Conservation (phyloP, 2,329 filamentous ascomycete species). For the Colletotrichum chrysophilum region DNA sequence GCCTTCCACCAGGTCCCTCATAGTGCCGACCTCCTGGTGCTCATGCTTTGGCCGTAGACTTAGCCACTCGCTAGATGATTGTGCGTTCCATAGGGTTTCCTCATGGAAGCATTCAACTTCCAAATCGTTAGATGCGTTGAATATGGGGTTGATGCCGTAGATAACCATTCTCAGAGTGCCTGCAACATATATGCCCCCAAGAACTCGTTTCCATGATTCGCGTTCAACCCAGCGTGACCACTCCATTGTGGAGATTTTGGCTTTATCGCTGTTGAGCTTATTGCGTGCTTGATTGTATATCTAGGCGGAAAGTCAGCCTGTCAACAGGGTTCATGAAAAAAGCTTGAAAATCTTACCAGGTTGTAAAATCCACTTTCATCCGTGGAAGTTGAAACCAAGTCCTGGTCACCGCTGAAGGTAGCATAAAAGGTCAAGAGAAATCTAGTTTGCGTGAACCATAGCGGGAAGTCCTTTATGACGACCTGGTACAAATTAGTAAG, state of each 20-base stretch:
- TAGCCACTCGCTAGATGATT: background rate
- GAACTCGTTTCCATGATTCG: background rate
- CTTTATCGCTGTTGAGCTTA: background rate
- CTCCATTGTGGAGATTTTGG: background rate
- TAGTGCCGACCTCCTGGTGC: background rate
- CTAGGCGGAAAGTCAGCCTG: background rate
- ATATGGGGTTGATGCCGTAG: background rate
- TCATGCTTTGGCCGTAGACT: background rate
- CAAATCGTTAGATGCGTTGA: background rate
- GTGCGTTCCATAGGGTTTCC: background rate
- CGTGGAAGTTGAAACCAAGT: background rate
- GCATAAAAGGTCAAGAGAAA: background rate
- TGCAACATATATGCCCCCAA: background rate
- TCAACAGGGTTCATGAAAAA: background rate
- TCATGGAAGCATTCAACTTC: background rate
- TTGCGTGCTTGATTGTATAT: background rate
- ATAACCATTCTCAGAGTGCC: background rate
- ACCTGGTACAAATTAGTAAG: background rate
- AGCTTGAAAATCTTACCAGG: background rate
- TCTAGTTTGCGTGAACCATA: background rate
- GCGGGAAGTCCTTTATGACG: background rate
- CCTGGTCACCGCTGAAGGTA: background rate
- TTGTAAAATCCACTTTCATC: background rate
- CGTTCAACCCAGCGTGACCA: background rate
- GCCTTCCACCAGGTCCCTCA: background rate